A percentile compares a stretch with the other conserved stretches of the same genome.
These are phyloP conservation scores for Diospyros kaki DNA, from an alignment of 148 eudicot genomes.

Conservation along the genomic window DNA sequence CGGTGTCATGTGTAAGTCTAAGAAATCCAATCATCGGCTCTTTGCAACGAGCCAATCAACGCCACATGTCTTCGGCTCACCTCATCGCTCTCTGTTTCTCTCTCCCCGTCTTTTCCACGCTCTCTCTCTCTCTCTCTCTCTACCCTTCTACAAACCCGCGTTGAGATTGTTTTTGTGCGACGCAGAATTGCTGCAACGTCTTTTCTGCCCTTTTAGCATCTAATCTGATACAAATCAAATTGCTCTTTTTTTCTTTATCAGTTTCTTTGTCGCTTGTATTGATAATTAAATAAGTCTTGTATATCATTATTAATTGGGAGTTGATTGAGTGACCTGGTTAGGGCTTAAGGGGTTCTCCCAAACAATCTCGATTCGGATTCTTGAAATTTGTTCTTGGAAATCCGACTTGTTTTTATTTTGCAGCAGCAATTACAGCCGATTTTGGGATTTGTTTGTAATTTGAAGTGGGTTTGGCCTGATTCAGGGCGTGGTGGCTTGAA, in stretches of 20 bases:
- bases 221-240: constrained; percentile 5
- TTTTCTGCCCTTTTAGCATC: neutral
- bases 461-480: neutral
- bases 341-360: neutral
- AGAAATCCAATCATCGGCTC: neutral
- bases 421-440: neutral
- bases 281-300: neutral
- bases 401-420: neutral
- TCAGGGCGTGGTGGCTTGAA: neutral
- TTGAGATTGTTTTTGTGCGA: neutral
- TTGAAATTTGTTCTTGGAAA: neutral
- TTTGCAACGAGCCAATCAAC: neutral
- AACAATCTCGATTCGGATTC: neutral
- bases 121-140: constrained; percentile 6
- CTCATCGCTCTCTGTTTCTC: neutral
- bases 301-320: neutral
- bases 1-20: no score
- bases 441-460: neutral
- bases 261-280: neutral
- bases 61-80: neutral
- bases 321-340: neutral
- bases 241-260: neutral
- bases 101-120: neutral
- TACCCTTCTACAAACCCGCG: neutral
- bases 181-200: neutral